These are phyloP conservation scores for Tetragonia tetragonoides DNA, from an alignment of 148 eudicot species.

Conservation along the genomic window DNA sequence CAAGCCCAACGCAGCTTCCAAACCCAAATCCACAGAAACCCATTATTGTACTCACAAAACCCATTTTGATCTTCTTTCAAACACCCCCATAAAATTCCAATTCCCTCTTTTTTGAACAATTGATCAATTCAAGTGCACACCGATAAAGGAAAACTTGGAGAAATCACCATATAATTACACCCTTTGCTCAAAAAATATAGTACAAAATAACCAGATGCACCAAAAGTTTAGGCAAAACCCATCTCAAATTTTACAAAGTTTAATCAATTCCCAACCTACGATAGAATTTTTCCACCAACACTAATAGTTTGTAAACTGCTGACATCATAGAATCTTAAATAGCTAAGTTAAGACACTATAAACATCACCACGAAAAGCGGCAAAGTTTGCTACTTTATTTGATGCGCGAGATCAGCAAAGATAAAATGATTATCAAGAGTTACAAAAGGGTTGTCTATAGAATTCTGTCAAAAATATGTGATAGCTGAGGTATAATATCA, in stretches of 20 bases:
- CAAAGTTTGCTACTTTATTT: too few species aligned
- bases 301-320: too few species aligned
- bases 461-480: too few species aligned
- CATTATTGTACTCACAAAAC: slow-evolving; percentile 62
- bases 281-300: too few species aligned
- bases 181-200: neutral
- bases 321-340: too few species aligned
- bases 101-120: neutral
- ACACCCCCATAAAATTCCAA: slow-evolving; percentile 3
- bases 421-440: neutral
- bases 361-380: too few species aligned
- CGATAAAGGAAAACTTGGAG: neutral
- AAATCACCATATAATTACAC: neutral
- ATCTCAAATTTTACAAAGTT: neutral
- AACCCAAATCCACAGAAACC: slow-evolving; percentile 84
- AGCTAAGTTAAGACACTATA: too few species aligned
- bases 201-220: too few species aligned
- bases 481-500: too few species aligned
- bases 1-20: slow-evolving; percentile 66
- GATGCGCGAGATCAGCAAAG: neutral
- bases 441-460: too few species aligned
- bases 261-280: neutral
- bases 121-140: slow-evolving; percentile 11
- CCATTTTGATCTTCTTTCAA: slow-evolving; percentile 48
- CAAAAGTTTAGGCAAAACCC: slow-evolving; percentile 4